Evolutionary conservation across 2,329 filamentous ascomycete species (phyloP), one percentile per base, ranked within the genome.

Genomic region (Ophiosphaerella narmari): DNA sequence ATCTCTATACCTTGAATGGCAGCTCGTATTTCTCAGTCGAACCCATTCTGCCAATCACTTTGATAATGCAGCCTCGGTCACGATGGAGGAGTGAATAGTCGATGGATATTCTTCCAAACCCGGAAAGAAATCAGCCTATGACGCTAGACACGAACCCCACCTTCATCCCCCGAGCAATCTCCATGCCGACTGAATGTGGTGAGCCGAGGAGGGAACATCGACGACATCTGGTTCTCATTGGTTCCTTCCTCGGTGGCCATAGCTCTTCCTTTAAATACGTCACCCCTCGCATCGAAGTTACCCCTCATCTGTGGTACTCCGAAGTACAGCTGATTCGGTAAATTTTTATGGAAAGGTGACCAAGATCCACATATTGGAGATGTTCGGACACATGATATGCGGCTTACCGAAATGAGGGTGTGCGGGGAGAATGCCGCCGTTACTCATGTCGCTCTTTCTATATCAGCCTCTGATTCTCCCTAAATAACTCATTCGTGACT

Each of bases 1-100:
- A 24, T 14, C n/a, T 14, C 13, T 44, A 39, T 52, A 77, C 76
- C 70, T 78, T 75, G 67, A 78, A 78, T 2, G 76, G 77, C 21
- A 78, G 57, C 59, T 71, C 63, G 33, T 67, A 63, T 35, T 68
- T 71, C 18, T 43, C 55, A 40, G 61, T 41, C 37, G 55, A 60
- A n/a, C 53, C 56, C 66, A 69, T 69, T 1, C 26, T 59, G 43
- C 8, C 18, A n/a, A 13, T 14, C 35, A 12, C 7, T 31, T n/a
- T 7, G 38, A n/a, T 3, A 3, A 4, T 29, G 4, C 11, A 11
- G 11, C 7, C 26, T 2, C 6, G 26, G 26, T 29, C 7, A 8
- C 11, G 26, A 29, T 7, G 2, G 26, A 29, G 11, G 26, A 29
- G 11, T 29, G 26, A 11, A 29, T 29, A 11, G 7, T 29, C 26